A percentile compares a stretch with the other conserved stretches of the same genome.
Conservation (phyloP, 208 protist species). For the Acanthamoeba lenticulata region DNA sequence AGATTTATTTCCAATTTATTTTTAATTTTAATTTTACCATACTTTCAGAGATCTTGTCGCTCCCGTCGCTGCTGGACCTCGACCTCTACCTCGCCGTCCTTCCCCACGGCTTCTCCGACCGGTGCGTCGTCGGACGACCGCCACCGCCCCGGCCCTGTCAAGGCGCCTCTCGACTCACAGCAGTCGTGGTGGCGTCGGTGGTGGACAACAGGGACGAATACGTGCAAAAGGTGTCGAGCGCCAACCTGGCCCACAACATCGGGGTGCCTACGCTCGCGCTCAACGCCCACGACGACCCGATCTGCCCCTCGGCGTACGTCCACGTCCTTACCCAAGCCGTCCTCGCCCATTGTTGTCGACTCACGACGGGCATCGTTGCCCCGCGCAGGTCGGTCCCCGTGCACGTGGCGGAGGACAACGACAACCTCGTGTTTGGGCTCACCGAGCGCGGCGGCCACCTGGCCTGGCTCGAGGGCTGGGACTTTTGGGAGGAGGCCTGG, state of each 20-base stretch:
- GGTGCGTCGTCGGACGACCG: neutral
- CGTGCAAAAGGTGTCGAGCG: constrained; percentile 1
- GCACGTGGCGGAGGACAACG: neutral
- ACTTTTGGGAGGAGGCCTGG: constrained; percentile 48
- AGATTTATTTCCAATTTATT: too few relatives aligned
- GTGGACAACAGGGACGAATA: neutral
- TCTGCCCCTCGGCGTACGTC: constrained; percentile 8
- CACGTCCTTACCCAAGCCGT: neutral
- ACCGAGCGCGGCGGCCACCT: constrained; percentile 12
- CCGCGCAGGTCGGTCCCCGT: neutral
- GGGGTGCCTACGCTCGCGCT: constrained; percentile 14
- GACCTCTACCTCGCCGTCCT: neutral
- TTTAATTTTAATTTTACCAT: too few relatives aligned
- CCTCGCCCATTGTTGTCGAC: too few relatives aligned
- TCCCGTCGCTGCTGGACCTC: neutral
- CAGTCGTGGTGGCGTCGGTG: too few relatives aligned
- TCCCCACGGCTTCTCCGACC: neutral
- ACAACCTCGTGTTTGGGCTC: neutral
- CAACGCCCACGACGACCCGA: constrained; percentile 39
- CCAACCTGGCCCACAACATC: neutral
- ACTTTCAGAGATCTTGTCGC: constrained; percentile 13
- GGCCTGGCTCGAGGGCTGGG: constrained; percentile 38
- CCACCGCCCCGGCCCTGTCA: too few relatives aligned
- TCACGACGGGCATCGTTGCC: too few relatives aligned
- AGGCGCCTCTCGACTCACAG: too few relatives aligned